Conservation (phyloP, 305 asterid genomes). For the Andrographis paniculata region DNA sequence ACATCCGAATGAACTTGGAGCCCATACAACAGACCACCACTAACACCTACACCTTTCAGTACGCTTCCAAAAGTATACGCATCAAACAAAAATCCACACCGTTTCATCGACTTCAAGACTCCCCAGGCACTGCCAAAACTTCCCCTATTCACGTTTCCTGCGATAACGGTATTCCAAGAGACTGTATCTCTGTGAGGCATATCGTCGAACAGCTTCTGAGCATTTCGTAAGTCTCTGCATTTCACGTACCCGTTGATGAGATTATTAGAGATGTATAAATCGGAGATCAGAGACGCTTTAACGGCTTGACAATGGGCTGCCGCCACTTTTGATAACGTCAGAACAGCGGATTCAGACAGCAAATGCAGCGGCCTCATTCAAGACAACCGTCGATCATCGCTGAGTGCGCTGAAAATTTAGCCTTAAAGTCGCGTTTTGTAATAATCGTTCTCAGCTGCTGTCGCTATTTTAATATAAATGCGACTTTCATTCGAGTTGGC, state of each 20-base stretch:
- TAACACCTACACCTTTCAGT: conserved; percentile 53
- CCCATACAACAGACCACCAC: conserved; percentile 35
- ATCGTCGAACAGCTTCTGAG: conserved; percentile 65
- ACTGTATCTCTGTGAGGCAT: conserved; percentile 62
- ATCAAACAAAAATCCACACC: conserved; percentile 33
- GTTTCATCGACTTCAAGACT: conserved; percentile 44
- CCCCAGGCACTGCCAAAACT: conserved; percentile 42
- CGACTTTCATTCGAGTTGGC: too few relatives aligned
- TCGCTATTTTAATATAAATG: too few relatives aligned
- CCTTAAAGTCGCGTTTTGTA: too few relatives aligned
- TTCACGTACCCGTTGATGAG: conserved; percentile 38
- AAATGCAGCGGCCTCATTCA: too few relatives aligned
- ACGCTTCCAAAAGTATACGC: conserved; percentile 68
- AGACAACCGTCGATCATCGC: too few relatives aligned
- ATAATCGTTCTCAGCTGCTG: too few relatives aligned
- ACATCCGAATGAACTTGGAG: conserved; percentile 52
- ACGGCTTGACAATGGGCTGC: conserved; percentile 45
- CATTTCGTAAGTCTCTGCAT: conserved; percentile 33
- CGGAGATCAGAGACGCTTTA: conserved; percentile 33
- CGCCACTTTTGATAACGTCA: too few relatives aligned
- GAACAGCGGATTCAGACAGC: too few relatives aligned
- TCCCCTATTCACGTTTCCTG: conserved; percentile 50
- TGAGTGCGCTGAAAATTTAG: too few relatives aligned
- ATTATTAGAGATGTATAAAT: conserved; percentile 45
- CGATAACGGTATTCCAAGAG: conserved; percentile 71